phyloP scores from a whole-genome alignment of 2,329 filamentous ascomycete species.

The Lachnellula occidentalis region DNA sequence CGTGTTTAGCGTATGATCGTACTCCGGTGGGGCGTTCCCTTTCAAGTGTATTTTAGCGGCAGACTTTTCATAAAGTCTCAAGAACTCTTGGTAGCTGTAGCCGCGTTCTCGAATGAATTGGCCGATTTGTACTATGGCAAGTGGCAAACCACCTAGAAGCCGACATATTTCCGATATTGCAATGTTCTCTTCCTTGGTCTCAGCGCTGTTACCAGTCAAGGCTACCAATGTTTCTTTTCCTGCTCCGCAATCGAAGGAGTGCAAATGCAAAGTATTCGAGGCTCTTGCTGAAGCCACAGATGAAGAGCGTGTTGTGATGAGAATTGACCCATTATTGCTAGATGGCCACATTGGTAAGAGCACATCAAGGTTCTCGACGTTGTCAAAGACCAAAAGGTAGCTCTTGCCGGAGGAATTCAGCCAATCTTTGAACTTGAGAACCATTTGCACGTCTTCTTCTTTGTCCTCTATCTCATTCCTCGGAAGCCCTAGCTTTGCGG shows the following conservation, averaged over 20 bases:
- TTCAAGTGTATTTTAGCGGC: slow-evolving; percentile 26
- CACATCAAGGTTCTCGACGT: background rate
- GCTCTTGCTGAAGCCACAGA: slow-evolving; percentile 12
- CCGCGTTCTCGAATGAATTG: slow-evolving; percentile 27
- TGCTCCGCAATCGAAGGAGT: slow-evolving; percentile 4
- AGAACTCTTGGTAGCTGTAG: slow-evolving; percentile 26
- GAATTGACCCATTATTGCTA: slow-evolving; percentile 19
- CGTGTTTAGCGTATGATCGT: slow-evolving; percentile 26
- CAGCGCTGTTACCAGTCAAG: too few relatives aligned
- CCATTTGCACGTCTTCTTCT: slow-evolving; percentile 15
- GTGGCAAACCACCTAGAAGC: slow-evolving; percentile 27
- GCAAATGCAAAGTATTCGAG: slow-evolving; percentile 13
- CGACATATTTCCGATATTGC: background rate
- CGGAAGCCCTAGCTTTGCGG: slow-evolving; percentile 1
- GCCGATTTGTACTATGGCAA: slow-evolving; percentile 29
- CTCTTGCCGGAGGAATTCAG: slow-evolving; percentile 3
- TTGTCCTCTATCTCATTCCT: slow-evolving; percentile 16
- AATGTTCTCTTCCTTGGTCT: too few relatives aligned
- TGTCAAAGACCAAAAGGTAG: too few relatives aligned
- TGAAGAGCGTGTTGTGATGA: slow-evolving; percentile 25
- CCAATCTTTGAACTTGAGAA: slow-evolving; percentile 27
- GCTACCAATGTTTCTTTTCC: too few relatives aligned
- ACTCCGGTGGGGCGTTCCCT: slow-evolving; percentile 19
- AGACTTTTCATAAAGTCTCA: slow-evolving; percentile 25
- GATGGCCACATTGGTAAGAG: slow-evolving; percentile 20